Evolutionary conservation across 2,329 filamentous ascomycete genomes (phyloP).

Genomic region (Lasiodiplodia hormozganensis): DNA sequence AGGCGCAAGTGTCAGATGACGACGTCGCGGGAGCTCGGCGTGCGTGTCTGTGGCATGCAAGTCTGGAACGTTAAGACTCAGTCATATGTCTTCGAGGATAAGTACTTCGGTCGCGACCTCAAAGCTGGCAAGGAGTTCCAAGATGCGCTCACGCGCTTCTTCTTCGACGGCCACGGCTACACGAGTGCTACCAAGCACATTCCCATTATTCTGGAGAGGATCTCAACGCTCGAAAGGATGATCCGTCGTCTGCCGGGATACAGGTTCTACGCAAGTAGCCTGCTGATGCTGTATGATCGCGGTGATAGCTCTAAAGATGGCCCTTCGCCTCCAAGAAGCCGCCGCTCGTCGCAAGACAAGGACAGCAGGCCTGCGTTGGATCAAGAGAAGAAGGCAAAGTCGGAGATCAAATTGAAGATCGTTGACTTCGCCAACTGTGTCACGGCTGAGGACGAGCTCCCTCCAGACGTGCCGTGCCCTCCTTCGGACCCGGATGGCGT

Average conservation of each 20-base stretch:
- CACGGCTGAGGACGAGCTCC: conserved; percentile 76
- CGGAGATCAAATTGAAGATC: conserved; percentile 87
- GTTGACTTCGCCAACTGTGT: conserved; percentile 99
- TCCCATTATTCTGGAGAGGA: conserved; percentile 82
- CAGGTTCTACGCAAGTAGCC: conserved; percentile 91
- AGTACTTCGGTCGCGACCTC: conserved; percentile 91
- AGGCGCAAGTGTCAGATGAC: conserved; percentile 90
- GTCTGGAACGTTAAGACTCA: conserved; percentile 89
- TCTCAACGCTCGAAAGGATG: conserved; percentile 82
- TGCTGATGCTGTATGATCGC: conserved; percentile 97
- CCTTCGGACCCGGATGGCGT: conserved; percentile 81
- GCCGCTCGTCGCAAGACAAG: conserved; percentile 37
- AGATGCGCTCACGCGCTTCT: conserved; percentile 83
- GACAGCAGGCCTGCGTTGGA: conserved; percentile 32
- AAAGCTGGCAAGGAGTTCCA: conserved; percentile 90
- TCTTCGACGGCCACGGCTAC: conserved; percentile 87
- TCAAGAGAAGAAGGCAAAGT: conserved; percentile 36
- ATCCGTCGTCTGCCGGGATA: conserved; percentile 82
- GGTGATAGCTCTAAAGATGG: conserved; percentile 61
- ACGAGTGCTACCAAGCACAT: conserved; percentile 85
- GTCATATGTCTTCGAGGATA: conserved; percentile 94
- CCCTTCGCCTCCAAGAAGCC: conserved; percentile 30
- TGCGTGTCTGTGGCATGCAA: conserved; percentile 93
- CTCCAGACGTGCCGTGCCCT: conserved; percentile 71
- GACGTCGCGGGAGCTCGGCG: conserved; percentile 88